Evolutionary conservation across 352 stramenopile species (phyloP).

Genomic region (Globisporangium takayamanum): DNA sequence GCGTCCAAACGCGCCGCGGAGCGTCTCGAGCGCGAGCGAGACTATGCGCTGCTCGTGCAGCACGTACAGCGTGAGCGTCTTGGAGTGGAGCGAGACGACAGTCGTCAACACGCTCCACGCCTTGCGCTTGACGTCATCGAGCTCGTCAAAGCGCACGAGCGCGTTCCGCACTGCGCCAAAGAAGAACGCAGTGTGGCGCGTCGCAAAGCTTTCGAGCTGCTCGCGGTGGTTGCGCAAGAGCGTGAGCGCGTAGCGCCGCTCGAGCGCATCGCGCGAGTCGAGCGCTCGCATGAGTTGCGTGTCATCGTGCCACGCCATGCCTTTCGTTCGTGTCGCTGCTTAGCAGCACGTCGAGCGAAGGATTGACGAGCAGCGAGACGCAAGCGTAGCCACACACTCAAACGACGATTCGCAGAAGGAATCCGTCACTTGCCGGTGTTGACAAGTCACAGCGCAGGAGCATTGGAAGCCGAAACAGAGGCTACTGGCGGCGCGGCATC

Average conservation of each 20-base stretch:
- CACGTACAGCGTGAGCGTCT: neutral
- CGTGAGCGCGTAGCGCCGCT: neutral
- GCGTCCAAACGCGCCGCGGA: neutral
- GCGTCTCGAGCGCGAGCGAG: neutral
- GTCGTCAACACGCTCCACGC: neutral
- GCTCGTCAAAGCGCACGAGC: neutral
- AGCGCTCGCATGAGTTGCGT: conserved; percentile 1
- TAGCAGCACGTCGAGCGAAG: no score
- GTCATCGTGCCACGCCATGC: neutral
- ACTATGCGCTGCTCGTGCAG: neutral
- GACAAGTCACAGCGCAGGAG: no score
- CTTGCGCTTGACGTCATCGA: neutral
- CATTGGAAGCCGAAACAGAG: no score
- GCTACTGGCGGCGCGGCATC: no score
- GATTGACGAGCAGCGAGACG: no score
- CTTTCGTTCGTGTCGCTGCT: no score
- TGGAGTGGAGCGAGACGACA: conserved; percentile 1
- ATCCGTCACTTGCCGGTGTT: no score
- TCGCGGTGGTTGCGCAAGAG: conserved; percentile 1
- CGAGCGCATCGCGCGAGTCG: neutral
- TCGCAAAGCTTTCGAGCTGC: conserved; percentile 3
- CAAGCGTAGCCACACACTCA: no score
- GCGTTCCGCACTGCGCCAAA: neutral
- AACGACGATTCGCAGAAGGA: no score
- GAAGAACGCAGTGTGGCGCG: conserved; percentile 1